A percentile compares a stretch with the other conserved stretches of the same genome.
Evolutionary conservation across 2,329 filamentous ascomycete genomes (phyloP).

Genomic region (Diaporthe capsici): DNA sequence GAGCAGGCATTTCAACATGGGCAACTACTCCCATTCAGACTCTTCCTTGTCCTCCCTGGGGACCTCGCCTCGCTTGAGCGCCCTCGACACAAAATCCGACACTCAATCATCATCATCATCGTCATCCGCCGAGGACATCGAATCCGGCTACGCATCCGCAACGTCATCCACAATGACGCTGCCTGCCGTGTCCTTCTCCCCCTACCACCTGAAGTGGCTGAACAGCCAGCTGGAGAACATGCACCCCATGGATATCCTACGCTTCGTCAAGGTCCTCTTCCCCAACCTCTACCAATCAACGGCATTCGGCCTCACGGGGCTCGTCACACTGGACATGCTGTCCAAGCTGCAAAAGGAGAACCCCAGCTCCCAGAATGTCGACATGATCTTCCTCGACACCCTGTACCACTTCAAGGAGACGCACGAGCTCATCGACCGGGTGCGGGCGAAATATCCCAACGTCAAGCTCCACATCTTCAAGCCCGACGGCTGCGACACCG

Average conservation of each 20-base stretch:
- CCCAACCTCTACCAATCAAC: constrained; percentile 91
- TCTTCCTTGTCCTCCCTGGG: constrained; percentile 54
- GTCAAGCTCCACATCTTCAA: constrained; percentile 91
- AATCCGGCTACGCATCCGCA: constrained; percentile 88
- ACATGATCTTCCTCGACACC: constrained; percentile 86
- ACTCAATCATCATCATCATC: constrained; percentile 50
- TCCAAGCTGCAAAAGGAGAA: constrained; percentile 78
- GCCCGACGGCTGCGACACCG: constrained; percentile 81
- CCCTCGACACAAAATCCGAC: constrained; percentile 55
- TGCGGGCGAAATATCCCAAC: constrained; percentile 82
- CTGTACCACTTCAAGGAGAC: constrained; percentile 88
- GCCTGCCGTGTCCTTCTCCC: constrained; percentile 87
- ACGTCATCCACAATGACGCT: constrained; percentile 73
- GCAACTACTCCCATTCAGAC: constrained; percentile 45
- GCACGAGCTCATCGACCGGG: constrained; percentile 78
- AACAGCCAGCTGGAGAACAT: constrained; percentile 91
- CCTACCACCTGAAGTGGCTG: constrained; percentile 88
- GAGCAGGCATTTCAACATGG: constrained; percentile 30
- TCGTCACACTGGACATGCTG: constrained; percentile 88
- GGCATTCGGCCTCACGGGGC: constrained; percentile 84
- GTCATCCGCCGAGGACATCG: constrained; percentile 59
- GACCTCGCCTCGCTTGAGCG: constrained; percentile 53
- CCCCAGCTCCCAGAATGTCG: constrained; percentile 64
- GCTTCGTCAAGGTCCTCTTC: constrained; percentile 92
- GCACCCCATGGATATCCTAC: constrained; percentile 90